Evolutionary conservation across 2,329 filamentous ascomycete species (phyloP).

Genomic region (Epichloe glyceriae): DNA sequence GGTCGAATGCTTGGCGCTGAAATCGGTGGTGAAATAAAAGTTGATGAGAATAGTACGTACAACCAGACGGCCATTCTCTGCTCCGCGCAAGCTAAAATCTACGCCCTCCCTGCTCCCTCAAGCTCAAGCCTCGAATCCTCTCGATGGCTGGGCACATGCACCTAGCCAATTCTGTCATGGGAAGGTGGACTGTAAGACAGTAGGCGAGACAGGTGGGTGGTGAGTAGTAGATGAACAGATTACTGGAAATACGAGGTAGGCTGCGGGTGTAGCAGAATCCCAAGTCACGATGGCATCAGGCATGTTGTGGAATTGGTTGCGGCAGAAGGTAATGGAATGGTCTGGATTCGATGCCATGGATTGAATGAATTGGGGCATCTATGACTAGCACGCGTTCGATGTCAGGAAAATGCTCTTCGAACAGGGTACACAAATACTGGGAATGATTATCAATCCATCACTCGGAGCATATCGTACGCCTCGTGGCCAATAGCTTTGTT

Average conservation of each 20-base stretch:
- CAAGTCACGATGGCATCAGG: conserved; percentile 1
- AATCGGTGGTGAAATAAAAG: no score
- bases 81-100: no score
- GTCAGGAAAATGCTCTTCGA: background rate
- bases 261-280: background rate
- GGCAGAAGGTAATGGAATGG: background rate
- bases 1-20: no score
- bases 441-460: conserved; percentile 32
- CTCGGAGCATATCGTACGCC: conserved; percentile 41
- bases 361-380: conserved; percentile 2
- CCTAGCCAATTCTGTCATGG: no score
- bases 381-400: background rate
- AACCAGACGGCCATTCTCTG: no score
- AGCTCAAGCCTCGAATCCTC: background rate
- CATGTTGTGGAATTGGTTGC: background rate
- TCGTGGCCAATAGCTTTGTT: conserved; percentile 18
- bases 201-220: no score
- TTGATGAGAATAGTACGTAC: no score
- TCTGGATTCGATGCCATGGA: background rate
- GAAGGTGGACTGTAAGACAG: no score
- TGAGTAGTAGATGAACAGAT: no score
- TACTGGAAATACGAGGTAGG: background rate
- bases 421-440: background rate
- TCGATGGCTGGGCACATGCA: background rate
- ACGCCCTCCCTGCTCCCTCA: no score